Conservation (phyloP, 257 asterid species). For the Solanum etuberosum region DNA sequence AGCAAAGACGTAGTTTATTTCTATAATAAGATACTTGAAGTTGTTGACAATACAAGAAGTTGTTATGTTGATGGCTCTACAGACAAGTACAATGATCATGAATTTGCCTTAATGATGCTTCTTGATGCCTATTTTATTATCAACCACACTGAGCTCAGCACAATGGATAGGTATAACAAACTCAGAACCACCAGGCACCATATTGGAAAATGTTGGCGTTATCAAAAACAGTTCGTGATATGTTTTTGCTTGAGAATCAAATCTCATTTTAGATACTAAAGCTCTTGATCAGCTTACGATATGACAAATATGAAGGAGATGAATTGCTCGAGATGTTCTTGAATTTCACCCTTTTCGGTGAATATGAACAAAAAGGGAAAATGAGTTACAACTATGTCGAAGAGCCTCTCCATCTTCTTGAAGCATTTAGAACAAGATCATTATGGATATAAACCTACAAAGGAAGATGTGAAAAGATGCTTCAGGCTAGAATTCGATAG, state of each 20-base stretch:
- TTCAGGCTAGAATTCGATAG: slow-evolving; percentile 73
- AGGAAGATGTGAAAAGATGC: slow-evolving; percentile 62
- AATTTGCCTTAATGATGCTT: background rate
- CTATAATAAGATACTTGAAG: background rate
- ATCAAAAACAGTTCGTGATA: background rate
- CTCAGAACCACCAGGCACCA: background rate
- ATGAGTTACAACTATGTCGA: background rate
- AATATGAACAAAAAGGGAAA: background rate
- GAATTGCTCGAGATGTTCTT: background rate
- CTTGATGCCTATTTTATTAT: background rate
- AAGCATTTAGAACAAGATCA: slow-evolving; percentile 34
- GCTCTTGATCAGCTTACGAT: background rate
- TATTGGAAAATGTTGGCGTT: background rate
- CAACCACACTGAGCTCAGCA: background rate
- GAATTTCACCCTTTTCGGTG: background rate
- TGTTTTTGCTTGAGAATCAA: background rate
- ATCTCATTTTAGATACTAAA: background rate
- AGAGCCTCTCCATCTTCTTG: background rate
- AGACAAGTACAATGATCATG: background rate
- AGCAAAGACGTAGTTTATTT: background rate
- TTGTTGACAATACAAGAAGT: background rate
- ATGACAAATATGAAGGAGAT: background rate
- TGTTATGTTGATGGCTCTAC: background rate
- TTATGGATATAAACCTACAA: slow-evolving; percentile 78
- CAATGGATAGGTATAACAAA: background rate